Evolutionary conservation across 192 early-diverging fungal species (phyloP), one percentile per base, ranked within the genome.

Genomic region (Umbelopsis ramanniana): DNA sequence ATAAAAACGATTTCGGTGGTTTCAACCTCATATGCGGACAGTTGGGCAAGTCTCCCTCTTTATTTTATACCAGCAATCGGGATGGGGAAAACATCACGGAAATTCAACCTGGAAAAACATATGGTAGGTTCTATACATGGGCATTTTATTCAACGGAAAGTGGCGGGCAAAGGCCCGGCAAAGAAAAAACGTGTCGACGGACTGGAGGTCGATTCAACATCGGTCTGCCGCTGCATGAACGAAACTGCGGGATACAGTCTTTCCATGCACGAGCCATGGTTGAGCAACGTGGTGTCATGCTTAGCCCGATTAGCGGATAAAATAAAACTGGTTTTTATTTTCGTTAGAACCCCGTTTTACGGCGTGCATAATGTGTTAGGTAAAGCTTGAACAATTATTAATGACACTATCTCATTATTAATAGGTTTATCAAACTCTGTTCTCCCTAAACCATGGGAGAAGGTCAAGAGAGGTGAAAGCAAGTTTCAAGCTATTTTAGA

Each of bases 351-450:
- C 60, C 35, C 15, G 60, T 66, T 66, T 6, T 6, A 63, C 14
- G 17, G 19, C 57, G 0, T 63, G 57, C 29, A 63, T 37, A 37
- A 63, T 33, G 57, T 63, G 33, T 6, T 0, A 19, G 29, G 29
- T 26, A 33, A 12, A 35, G 33, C 35, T 26, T 6, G 19, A n/a
- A 17, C 4, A 37, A 29, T 8, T 35, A 7, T 37, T 19, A 17
- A 26, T 46, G 43, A 46, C 6, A 63, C 50, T 69, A 17, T 55
- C 67, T 23, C 52, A 46, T 40, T 69, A 38, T 63, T 4, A 52
- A 29, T 14, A 80, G 79, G 85, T 21, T 67, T 86, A 11, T 84
- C 82, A 26, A 86, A 86, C 29, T 82, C 80, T 17, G 69, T 78
- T 2, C 78, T 83, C 46, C 15, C 38, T 11, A 54, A 57, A 4